These are phyloP conservation scores for Vitis cinerea DNA, from an alignment of 164 flowering plant species.

Conservation along the genomic window DNA sequence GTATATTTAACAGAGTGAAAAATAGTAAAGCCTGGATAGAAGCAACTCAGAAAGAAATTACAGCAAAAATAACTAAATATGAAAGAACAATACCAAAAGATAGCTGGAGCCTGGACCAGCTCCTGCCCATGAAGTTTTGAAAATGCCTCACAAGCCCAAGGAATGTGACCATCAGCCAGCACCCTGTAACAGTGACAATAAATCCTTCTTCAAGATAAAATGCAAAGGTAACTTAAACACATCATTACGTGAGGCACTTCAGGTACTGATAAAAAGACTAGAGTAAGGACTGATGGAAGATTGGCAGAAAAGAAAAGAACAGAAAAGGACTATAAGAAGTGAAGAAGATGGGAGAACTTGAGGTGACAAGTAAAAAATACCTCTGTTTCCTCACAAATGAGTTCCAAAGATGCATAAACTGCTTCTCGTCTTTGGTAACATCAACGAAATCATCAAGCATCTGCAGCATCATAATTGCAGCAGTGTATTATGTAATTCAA, in stretches of 20 bases:
- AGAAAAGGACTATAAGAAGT: not conserved
- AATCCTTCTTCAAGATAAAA: constrained; percentile 2
- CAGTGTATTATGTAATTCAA: too few relatives aligned
- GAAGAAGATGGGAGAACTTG: not conserved
- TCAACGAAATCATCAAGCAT: constrained; percentile 99
- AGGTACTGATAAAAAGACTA: not conserved
- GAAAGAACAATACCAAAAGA: constrained; percentile 62
- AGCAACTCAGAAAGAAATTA: not conserved
- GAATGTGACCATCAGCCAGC: constrained; percentile 92
- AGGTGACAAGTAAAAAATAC: constrained; percentile 25
- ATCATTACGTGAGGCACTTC: not conserved
- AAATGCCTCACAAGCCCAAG: constrained; percentile 98
- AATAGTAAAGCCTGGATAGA: not conserved
- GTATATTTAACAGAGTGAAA: too few relatives aligned
- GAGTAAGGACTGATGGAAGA: not conserved
- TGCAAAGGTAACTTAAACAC: not conserved
- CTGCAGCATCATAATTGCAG: constrained; percentile 41
- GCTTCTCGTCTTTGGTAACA: constrained; percentile 89
- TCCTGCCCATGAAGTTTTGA: constrained; percentile 75
- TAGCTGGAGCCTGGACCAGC: constrained; percentile 58
- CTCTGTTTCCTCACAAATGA: constrained; percentile 95
- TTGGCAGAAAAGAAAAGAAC: not conserved
- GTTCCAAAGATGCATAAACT: constrained; percentile 98
- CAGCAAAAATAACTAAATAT: not conserved
- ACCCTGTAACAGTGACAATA: constrained; percentile 50